Evolutionary conservation across 1,139 yeast species (phyloP).

Genomic region (Suhomyces ambrosiae): DNA sequence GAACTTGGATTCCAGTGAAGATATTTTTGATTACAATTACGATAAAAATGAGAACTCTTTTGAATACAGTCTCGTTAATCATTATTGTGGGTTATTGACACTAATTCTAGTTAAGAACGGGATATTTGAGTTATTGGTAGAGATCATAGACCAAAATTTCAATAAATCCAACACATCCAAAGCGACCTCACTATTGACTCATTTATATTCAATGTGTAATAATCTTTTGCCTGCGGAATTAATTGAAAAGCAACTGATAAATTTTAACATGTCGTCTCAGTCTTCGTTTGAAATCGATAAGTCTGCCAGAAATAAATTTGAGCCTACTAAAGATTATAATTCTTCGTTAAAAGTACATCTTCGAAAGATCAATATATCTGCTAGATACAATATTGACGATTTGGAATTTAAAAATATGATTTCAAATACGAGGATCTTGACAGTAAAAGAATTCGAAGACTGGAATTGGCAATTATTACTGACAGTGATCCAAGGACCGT

Average conservation of each 20-base stretch:
- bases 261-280: constrained; percentile 16
- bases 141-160: constrained; percentile 48
- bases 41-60: constrained; percentile 3
- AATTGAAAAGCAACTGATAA: constrained; percentile 14
- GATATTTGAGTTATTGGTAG: constrained; percentile 51
- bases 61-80: constrained; percentile 43
- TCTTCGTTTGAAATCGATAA: constrained; percentile 45
- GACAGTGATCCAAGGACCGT: constrained; percentile 77
- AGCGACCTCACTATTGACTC: constrained; percentile 65
- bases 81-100: constrained; percentile 63
- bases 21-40: constrained; percentile 3
- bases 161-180: constrained; percentile 54
- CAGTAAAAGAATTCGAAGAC: constrained; percentile 74
- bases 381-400: constrained; percentile 63
- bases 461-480: constrained; percentile 87
- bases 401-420: constrained; percentile 67
- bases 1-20: constrained; percentile 1
- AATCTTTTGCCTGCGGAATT: constrained; percentile 52
- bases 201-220: constrained; percentile 58
- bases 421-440: constrained; percentile 66
- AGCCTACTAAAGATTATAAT: constrained; percentile 28
- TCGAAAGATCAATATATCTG: constrained; percentile 6
- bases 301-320: constrained; percentile 32
- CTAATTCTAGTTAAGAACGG: constrained; percentile 58
- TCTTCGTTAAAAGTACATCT: constrained; percentile 11